These are phyloP conservation scores for Rhododendron molle DNA, from an alignment of 148 eudicot species.

Conservation along the genomic window DNA sequence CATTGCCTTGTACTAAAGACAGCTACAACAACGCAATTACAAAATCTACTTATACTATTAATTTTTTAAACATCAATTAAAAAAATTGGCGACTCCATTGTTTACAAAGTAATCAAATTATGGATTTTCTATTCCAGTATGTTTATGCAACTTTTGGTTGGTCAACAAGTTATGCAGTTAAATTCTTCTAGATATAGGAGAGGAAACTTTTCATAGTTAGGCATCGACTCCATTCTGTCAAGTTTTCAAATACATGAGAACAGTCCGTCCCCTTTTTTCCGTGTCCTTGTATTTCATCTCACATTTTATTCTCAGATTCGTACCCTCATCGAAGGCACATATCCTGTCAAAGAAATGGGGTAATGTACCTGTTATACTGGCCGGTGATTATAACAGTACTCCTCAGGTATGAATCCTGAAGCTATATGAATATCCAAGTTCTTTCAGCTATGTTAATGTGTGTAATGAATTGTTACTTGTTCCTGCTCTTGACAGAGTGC, in stretches of 20 bases:
- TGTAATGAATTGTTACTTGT: background rate
- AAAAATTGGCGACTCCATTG: background rate
- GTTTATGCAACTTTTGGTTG: background rate
- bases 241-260: background rate
- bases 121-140: background rate
- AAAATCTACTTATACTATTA: background rate
- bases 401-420: slow-evolving; percentile 33
- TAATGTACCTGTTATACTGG: slow-evolving; percentile 36
- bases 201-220: background rate
- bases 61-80: background rate
- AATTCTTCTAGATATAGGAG: background rate
- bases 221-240: background rate
- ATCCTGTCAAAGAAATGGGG: slow-evolving; percentile 40
- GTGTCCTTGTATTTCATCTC: background rate
- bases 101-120: background rate
- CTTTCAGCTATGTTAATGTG: background rate
- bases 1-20: background rate
- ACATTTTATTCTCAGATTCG: slow-evolving; percentile 28
- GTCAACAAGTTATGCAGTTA: background rate
- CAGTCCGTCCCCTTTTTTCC: background rate
- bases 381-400: slow-evolving; percentile 41
- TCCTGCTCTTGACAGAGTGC: slow-evolving; percentile 24
- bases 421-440: background rate
- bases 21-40: background rate
- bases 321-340: slow-evolving; percentile 27